A percentile compares a stretch with the other conserved stretches of the same genome.
Conservation (phyloP, 2,329 filamentous ascomycete genomes). For the Neofusicoccum umdonicola region DNA sequence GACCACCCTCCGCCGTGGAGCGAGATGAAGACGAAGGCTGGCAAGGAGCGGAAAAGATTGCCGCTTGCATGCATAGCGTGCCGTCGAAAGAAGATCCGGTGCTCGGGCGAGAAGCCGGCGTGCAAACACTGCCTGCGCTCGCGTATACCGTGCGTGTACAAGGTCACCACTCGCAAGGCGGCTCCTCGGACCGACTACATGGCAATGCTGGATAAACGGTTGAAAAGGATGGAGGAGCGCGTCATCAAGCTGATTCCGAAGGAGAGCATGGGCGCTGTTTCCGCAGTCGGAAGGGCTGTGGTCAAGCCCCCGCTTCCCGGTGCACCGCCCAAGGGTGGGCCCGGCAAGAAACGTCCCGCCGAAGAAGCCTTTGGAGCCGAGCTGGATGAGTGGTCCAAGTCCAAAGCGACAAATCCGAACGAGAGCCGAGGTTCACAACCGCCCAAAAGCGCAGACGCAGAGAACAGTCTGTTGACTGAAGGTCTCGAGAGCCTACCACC, state of each 20-base stretch:
- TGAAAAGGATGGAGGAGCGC: conserved; percentile 96
- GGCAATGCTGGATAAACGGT: conserved; percentile 94
- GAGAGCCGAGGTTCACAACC: conserved; percentile 36
- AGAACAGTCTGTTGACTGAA: conserved; percentile 75
- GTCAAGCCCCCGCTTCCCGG: conserved; percentile 74
- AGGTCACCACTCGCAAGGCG: conserved; percentile 90
- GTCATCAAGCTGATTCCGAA: conserved; percentile 95
- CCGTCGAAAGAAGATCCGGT: conserved; percentile 94
- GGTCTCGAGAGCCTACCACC: conserved; percentile 79
- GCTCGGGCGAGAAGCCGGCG: conserved; percentile 93
- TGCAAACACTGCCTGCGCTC: conserved; percentile 95
- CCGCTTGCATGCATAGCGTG: conserved; percentile 95
- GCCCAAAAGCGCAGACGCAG: conserved; percentile 61
- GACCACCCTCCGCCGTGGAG: conserved; percentile 46
- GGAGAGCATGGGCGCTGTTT: conserved; percentile 68
- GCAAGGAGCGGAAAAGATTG: conserved; percentile 90
- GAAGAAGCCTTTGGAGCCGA: conserved; percentile 86
- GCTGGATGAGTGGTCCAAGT: conserved; percentile 75
- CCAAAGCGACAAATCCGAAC: conserved; percentile 51
- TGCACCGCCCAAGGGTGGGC: conserved; percentile 54
- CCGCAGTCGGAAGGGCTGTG: conserved; percentile 71
- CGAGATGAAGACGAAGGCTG: conserved; percentile 64
- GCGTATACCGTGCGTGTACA: conserved; percentile 94
- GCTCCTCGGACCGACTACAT: conserved; percentile 96
- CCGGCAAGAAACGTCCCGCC: conserved; percentile 73